Base-by-base conservation (phyloP, 2,329 filamentous ascomycete species). In the Trichoderma atroviride region DNA sequence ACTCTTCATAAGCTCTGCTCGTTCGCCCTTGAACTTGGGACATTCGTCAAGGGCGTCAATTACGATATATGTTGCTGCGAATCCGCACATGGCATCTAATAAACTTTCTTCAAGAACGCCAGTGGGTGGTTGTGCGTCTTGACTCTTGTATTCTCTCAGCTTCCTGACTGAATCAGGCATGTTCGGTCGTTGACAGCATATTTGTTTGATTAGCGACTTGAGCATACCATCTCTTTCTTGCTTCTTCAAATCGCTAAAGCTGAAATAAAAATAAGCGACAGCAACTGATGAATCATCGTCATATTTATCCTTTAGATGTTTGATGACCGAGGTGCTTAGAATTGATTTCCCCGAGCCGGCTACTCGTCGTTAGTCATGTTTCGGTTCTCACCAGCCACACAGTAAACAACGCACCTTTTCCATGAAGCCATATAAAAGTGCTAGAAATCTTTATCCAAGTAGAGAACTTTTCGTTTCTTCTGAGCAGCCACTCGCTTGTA, bases 341-440 rank as follows among this genome's bases (percentile, higher is more conserved):
- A 67, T 50, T 9, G 64, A 67, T 4, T 67, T 67, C n/a, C 64
- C 64, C 5, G 64, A 59, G 14, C 64, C 64, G 10, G 64, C 64
- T 67, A 27, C 6, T 4, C 5, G 40, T 5, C 29, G 22, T 53
- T 60, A 53, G 29, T 22, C 4, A 27, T 22, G 16, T 22, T 43
- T 3, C 40, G 1, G 40, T n/a, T 4, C 22, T 4, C 7, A 55
- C 14, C 13, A 27, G 13, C 47, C 2, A 31, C 0, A 4, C 40
- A n/a, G n/a, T n/a, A 55, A 33, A 5, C 55, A 9, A 29, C 33
- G 14, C n/a, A 69, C 69, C 69, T 65, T 65, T 69, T 6, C 69
- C 69, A 60, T 69, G 65, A 7, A 69, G 69, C 69, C 69, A 70
- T 22, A 70, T 37, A 52, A 70, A 37, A 9, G 69, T 69, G 2